Conservation (phyloP, 2,329 filamentous ascomycete genomes). For the Pseudogymnoascus destructans region DNA sequence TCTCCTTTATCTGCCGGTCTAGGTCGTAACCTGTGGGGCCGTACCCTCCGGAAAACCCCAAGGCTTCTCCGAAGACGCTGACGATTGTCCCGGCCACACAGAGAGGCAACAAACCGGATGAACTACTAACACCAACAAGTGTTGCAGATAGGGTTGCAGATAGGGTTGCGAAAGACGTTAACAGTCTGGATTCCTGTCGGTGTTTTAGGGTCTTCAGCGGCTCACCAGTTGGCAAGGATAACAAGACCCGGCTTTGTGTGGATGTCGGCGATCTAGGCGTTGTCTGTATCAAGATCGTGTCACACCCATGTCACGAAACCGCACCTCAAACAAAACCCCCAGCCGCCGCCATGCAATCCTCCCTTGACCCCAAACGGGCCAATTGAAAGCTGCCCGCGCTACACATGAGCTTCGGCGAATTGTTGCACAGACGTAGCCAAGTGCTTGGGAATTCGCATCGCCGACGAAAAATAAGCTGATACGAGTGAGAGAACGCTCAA, state of each 20-base stretch:
- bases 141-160: not conserved
- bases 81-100: too few species aligned
- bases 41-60: too few species aligned
- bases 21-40: too few species aligned
- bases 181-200: not conserved
- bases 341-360: not conserved
- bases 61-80: too few species aligned
- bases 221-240: not conserved
- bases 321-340: not conserved
- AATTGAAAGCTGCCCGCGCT: not conserved
- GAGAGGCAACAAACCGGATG: not conserved
- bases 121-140: not conserved
- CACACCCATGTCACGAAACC: conserved; percentile 6
- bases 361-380: not conserved
- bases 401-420: not conserved
- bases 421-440: conserved; percentile 5
- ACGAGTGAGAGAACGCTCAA: not conserved
- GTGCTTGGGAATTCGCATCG: not conserved
- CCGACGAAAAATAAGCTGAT: conserved; percentile 1
- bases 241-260: not conserved
- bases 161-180: not conserved
- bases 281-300: not conserved
- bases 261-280: not conserved
- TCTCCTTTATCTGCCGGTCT: too few species aligned
- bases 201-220: not conserved